Evolutionary conservation across 176 grass and related monocot genomes (phyloP).

Genomic region (Saccharum spontaneum): DNA sequence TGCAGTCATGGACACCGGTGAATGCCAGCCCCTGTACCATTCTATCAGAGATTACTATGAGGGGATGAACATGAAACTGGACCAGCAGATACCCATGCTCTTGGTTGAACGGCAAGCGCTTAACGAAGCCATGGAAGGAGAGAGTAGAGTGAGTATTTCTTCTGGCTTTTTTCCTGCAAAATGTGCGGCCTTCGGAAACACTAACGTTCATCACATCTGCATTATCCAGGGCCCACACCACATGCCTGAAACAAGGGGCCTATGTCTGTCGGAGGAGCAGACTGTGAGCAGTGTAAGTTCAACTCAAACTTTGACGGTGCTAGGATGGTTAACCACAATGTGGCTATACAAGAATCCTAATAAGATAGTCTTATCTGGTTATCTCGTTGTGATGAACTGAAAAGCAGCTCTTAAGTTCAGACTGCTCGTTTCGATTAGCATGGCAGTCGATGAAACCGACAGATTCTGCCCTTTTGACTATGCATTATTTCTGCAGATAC

Average conservation of each 20-base stretch:
- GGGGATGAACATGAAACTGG: slow-evolving; percentile 96
- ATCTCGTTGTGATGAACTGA: not conserved
- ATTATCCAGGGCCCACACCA: slow-evolving; percentile 74
- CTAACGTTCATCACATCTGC: not conserved
- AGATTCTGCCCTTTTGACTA: not conserved
- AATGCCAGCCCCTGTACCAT: slow-evolving; percentile 86
- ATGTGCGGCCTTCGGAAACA: not conserved
- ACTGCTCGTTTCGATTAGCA: not conserved
- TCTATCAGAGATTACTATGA: slow-evolving; percentile 97
- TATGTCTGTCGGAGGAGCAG: slow-evolving; percentile 94
- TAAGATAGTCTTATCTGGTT: not conserved
- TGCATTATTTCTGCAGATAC: slow-evolving; percentile 51
- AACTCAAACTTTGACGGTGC: not conserved
- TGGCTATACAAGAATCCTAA: no score
- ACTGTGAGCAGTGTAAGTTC: slow-evolving; percentile 84
- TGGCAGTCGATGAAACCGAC: not conserved
- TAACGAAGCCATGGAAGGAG: slow-evolving; percentile 98
- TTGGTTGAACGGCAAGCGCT: slow-evolving; percentile 97
- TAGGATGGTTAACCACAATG: not conserved
- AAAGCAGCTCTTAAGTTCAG: not conserved
- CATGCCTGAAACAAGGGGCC: slow-evolving; percentile 91
- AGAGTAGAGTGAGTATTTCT: slow-evolving; percentile 61
- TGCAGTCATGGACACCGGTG: slow-evolving; percentile 86
- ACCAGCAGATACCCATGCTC: slow-evolving; percentile 97
- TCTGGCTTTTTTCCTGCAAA: not conserved